These are phyloP conservation scores for Cladophialophora yegresii DNA, from an alignment of 2,329 filamentous ascomycete genomes.

Conservation along the genomic window DNA sequence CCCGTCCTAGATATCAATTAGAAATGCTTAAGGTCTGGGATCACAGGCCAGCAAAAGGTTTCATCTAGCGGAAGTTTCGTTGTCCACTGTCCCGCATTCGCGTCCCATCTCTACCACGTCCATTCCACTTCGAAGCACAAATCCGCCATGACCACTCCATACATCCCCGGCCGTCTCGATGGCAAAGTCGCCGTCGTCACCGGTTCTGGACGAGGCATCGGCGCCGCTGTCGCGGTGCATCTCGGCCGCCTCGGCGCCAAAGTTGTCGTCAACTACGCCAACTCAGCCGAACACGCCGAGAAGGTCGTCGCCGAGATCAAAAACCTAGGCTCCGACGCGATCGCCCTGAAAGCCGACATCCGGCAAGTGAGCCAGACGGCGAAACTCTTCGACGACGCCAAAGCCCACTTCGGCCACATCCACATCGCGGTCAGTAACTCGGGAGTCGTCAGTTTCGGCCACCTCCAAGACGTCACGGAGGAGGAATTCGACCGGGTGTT, in stretches of 20 bases:
- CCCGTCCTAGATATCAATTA: background rate
- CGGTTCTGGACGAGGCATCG: constrained; percentile 41
- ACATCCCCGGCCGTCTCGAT: constrained; percentile 40
- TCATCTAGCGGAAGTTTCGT: too few species aligned
- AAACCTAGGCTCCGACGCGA: constrained; percentile 38
- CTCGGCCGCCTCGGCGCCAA: constrained; percentile 40
- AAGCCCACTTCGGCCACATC: constrained; percentile 62
- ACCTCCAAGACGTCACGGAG: constrained; percentile 66
- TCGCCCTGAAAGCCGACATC: constrained; percentile 53
- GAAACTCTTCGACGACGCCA: constrained; percentile 38
- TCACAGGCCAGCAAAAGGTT: too few species aligned
- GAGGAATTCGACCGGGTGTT: constrained; percentile 62
- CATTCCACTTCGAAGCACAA: background rate
- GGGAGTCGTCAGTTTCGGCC: constrained; percentile 50
- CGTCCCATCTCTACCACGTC: background rate
- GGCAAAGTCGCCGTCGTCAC: constrained; percentile 48
- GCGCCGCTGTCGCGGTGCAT: constrained; percentile 39
- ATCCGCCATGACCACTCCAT: constrained; percentile 9
- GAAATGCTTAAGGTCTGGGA: background rate
- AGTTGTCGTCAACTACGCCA: constrained; percentile 48
- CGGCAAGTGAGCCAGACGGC: constrained; percentile 45
- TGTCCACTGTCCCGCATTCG: background rate
- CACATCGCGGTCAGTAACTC: constrained; percentile 60
- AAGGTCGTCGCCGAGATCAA: constrained; percentile 32
- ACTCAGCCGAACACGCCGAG: constrained; percentile 43